A percentile compares a stretch with the other conserved stretches of the same genome.
Conservation (phyloP, 108 stramenopile species). For the Craspedostauros australis region DNA sequence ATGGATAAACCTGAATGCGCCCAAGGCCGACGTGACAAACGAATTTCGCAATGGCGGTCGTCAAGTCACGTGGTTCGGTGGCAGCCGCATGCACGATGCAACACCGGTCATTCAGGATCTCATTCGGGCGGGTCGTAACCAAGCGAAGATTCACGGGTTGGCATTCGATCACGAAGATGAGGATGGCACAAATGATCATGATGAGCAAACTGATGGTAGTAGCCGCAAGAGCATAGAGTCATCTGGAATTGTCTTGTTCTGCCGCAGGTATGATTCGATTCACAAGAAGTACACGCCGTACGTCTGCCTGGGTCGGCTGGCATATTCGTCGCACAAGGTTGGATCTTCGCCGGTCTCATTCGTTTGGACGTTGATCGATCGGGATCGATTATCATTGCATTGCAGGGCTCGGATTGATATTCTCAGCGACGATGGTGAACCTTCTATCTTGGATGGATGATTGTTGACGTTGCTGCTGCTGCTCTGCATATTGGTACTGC, state of each 20-base stretch:
- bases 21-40: constrained; percentile 33
- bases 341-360: constrained; percentile 56
- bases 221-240: not conserved
- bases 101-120: constrained; percentile 54
- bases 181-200: not conserved
- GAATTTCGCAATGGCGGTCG: constrained; percentile 47
- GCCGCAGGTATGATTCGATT: constrained; percentile 38
- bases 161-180: not conserved
- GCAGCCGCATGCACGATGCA: constrained; percentile 58
- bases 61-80: constrained; percentile 75
- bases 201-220: too few species aligned
- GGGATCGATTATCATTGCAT: constrained; percentile 35
- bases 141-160: constrained; percentile 2
- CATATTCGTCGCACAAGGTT: constrained; percentile 46
- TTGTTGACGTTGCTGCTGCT: too few species aligned
- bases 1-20: constrained; percentile 58
- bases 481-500: too few species aligned
- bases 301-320: constrained; percentile 47
- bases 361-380: constrained; percentile 69
- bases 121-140: constrained; percentile 34
- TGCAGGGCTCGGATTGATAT: too few species aligned
- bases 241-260: constrained; percentile 62
- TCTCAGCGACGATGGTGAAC: too few species aligned
- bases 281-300: constrained; percentile 38
- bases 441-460: too few species aligned